Evolutionary conservation across 768 basidiomycete species (phyloP).

Genomic region (Calocera viscosa): DNA sequence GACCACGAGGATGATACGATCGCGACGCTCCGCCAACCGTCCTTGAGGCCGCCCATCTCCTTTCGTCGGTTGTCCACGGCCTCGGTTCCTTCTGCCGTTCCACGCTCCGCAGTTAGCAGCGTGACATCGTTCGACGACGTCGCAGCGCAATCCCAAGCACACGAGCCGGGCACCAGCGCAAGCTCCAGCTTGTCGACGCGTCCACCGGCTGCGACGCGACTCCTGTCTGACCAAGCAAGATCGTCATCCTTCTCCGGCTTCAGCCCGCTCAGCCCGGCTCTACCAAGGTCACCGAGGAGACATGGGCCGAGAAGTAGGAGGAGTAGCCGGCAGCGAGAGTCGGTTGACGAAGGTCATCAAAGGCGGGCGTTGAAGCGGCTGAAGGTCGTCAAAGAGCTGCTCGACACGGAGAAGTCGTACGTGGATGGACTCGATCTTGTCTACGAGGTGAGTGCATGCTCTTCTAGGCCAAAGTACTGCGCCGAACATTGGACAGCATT

Average conservation of each 20-base stretch:
- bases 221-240: neutral
- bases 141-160: neutral
- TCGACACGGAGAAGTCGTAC: constrained; percentile 68
- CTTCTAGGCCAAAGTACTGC: constrained; percentile 10
- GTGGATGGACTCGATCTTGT: constrained; percentile 72
- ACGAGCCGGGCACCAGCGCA: neutral
- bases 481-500: constrained; percentile 43
- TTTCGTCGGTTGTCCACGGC: neutral
- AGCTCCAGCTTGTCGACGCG: neutral
- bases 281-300: neutral
- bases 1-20: neutral
- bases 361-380: constrained; percentile 35
- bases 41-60: neutral
- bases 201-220: neutral
- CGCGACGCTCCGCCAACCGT: neutral
- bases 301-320: neutral
- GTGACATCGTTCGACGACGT: neutral
- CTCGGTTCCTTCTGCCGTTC: neutral
- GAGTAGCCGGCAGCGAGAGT: neutral
- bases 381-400: constrained; percentile 68
- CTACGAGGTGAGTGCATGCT: constrained; percentile 46
- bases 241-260: neutral
- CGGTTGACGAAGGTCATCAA: neutral
- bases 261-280: neutral
- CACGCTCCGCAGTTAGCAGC: constrained; percentile 4